Conservation (phyloP, 2,329 filamentous ascomycete genomes). For the Blastomyces silverae region DNA sequence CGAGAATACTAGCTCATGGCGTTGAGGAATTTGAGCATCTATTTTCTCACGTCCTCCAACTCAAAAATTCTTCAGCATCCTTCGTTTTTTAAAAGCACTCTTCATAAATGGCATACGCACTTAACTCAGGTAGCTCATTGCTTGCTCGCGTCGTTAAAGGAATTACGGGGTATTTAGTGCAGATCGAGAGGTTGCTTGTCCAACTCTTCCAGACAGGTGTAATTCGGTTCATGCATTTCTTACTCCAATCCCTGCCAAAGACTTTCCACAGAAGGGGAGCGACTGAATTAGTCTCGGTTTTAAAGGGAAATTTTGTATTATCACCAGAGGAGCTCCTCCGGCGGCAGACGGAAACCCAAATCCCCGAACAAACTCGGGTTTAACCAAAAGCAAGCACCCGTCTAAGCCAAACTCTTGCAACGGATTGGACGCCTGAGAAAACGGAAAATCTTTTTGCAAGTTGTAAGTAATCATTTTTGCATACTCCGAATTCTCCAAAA, state of each 20-base stretch:
- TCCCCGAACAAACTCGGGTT: background rate
- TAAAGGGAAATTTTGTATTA: background rate
- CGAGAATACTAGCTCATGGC: background rate
- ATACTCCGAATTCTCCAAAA: background rate
- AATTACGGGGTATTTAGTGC: background rate
- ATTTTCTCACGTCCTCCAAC: background rate
- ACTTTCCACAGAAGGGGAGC: background rate
- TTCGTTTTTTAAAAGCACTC: too few relatives aligned
- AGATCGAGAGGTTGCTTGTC: background rate
- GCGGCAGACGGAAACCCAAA: background rate
- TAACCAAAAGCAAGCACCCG: background rate
- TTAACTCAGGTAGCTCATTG: background rate
- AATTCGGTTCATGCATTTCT: background rate
- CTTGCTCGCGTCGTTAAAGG: background rate
- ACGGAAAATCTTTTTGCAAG: too few relatives aligned
- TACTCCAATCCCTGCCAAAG: background rate
- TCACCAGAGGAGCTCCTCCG: background rate
- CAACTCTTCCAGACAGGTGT: background rate
- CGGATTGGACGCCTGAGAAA: too few relatives aligned
- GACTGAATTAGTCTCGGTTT: background rate
- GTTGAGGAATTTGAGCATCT: background rate
- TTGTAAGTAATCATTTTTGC: background rate
- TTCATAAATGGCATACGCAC: background rate
- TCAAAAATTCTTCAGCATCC: background rate
- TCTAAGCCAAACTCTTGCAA: too few relatives aligned